Percentiles rank a stretch among this genome's conserved stretches.
Conservation (phyloP, 2,329 filamentous ascomycete genomes). For the Westerdykella aurantiaca region DNA sequence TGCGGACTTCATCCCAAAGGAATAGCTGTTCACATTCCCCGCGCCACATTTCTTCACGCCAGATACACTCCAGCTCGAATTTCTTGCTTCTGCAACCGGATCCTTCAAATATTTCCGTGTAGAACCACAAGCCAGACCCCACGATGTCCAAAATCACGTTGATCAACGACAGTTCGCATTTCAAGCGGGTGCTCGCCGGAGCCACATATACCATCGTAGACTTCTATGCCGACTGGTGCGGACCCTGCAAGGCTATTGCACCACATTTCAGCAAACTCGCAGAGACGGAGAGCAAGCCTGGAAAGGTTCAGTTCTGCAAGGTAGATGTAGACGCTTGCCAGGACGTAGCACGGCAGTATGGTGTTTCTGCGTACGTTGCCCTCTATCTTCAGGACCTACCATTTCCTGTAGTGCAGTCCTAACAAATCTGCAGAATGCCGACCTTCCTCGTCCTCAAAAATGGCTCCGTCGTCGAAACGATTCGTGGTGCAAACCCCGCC, state of each 20-base stretch:
- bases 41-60: too few relatives aligned
- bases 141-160: slow-evolving; percentile 24
- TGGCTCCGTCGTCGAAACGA: slow-evolving; percentile 41
- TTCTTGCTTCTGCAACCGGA: too few relatives aligned
- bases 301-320: slow-evolving; percentile 48
- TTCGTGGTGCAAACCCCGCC: slow-evolving; percentile 46
- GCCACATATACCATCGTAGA: slow-evolving; percentile 44
- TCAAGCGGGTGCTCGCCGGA: slow-evolving; percentile 29
- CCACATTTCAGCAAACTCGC: slow-evolving; percentile 48
- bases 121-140: slow-evolving; percentile 1
- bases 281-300: slow-evolving; percentile 44
- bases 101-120: too few relatives aligned
- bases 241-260: slow-evolving; percentile 51
- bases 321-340: slow-evolving; percentile 51
- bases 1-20: too few relatives aligned
- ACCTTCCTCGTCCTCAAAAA: slow-evolving; percentile 47
- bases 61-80: too few relatives aligned
- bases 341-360: slow-evolving; percentile 46
- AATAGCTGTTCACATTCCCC: too few relatives aligned
- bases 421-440: slow-evolving; percentile 37
- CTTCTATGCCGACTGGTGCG: slow-evolving; percentile 54
- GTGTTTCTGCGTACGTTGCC: slow-evolving; percentile 43
- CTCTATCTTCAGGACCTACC: neutral
- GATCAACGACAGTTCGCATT: slow-evolving; percentile 31
- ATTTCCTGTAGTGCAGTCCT: neutral